Evolutionary conservation across 2,329 filamentous ascomycete species (phyloP).

Genomic region (Thielaviopsis populi): DNA sequence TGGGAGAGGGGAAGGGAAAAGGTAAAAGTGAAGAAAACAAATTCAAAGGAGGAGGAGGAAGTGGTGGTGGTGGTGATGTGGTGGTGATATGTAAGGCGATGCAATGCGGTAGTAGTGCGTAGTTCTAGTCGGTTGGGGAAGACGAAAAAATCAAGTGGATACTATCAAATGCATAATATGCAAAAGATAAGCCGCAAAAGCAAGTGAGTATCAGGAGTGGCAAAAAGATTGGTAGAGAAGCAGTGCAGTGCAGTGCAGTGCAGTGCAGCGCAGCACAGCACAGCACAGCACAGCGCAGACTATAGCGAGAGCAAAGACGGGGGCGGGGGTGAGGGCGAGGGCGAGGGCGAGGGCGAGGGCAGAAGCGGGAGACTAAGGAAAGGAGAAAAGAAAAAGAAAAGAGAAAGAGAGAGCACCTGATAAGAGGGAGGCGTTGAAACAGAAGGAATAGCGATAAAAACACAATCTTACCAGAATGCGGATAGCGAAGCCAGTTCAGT

Average conservation of each 20-base stretch:
- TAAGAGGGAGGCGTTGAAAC: conserved; percentile 1
- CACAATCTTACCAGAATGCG: not conserved
- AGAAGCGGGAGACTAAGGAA: not conserved
- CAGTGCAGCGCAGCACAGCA: no score
- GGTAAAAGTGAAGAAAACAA: not conserved
- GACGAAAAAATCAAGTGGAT: not conserved
- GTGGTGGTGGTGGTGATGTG: not conserved
- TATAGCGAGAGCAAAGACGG: not conserved
- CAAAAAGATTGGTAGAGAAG: not conserved
- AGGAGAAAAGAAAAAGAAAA: not conserved
- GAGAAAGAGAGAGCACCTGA: not conserved
- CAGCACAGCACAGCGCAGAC: no score
- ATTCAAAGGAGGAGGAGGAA: not conserved
- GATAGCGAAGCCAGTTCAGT: not conserved
- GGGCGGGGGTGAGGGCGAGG: not conserved
- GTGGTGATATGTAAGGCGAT: not conserved
- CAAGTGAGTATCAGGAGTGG: not conserved
- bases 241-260: no score
- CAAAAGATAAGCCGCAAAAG: conserved; percentile 5
- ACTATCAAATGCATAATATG: conserved; percentile 4
- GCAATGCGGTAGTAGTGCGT: not conserved
- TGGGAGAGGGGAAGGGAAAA: not conserved
- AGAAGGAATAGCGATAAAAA: not conserved
- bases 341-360: not conserved
- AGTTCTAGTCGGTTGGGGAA: not conserved